Conservation (phyloP, 169 alveolate species). For the Miamiensis avidus region DNA sequence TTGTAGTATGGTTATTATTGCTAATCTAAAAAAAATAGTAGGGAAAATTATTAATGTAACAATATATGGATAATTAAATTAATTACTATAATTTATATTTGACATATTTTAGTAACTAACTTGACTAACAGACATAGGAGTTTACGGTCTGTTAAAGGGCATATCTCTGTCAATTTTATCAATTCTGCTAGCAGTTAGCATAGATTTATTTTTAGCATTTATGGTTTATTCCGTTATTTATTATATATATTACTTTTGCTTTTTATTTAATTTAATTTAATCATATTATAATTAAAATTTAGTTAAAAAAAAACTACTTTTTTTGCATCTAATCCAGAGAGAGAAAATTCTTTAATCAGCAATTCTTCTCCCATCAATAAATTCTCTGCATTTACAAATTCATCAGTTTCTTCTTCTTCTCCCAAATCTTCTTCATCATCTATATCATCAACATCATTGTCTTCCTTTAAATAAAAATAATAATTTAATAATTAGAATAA, state of each 20-base stretch:
- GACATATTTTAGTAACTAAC: neutral
- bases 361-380: constrained; percentile 43
- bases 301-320: constrained; percentile 1
- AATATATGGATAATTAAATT: no score
- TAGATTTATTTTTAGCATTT: no score
- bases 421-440: constrained; percentile 57
- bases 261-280: no score
- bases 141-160: neutral
- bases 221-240: neutral
- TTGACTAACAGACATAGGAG: neutral
- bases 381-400: constrained; percentile 28
- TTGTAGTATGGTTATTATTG: neutral
- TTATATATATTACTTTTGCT: no score
- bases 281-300: no score
- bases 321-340: constrained; percentile 32
- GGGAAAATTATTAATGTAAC: neutral
- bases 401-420: constrained; percentile 68
- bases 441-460: constrained; percentile 73
- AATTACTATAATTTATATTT: no score
- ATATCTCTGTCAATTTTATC: neutral
- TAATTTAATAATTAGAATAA: no score
- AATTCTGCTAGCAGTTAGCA: neutral
- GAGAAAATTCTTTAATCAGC: constrained; percentile 6
- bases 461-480: constrained; percentile 37
- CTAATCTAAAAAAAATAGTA: neutral